phyloP scores from a whole-genome alignment of 257 asterid genomes.

The Schizonepeta tenuifolia region DNA sequence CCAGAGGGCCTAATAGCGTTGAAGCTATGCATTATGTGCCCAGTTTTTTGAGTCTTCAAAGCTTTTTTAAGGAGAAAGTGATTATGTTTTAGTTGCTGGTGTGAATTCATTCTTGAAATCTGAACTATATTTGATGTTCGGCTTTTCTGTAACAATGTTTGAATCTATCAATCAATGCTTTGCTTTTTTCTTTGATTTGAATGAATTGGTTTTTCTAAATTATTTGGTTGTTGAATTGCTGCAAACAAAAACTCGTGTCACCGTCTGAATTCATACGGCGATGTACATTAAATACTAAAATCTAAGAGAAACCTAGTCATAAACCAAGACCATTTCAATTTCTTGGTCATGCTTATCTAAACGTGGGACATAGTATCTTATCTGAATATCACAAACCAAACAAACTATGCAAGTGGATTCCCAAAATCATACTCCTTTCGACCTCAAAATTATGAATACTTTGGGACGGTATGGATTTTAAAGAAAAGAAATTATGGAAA shows the following conservation, averaged over 20 bases:
- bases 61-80: constrained; percentile 37
- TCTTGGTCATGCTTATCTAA: no score
- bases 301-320: no score
- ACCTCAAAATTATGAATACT: no score
- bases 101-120: not conserved
- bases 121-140: constrained; percentile 31
- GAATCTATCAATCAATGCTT: not conserved
- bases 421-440: no score
- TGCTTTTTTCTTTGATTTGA: not conserved
- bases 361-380: no score
- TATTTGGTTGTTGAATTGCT: not conserved
- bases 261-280: not conserved
- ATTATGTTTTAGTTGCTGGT: not conserved
- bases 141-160: not conserved
- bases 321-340: no score
- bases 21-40: constrained; percentile 52
- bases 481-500: no score
- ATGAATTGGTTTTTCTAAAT: not conserved
- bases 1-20: constrained; percentile 44
- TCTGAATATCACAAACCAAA: no score
- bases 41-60: constrained; percentile 40
- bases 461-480: no score
- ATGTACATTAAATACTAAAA: not conserved
- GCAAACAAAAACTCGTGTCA: not conserved
- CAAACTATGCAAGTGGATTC: no score